Percentiles rank a stretch among this genome's conserved stretches.
phyloP scores from a whole-genome alignment of 1,284 basidiomycete genomes.

The Ceratobasidium sp. region DNA sequence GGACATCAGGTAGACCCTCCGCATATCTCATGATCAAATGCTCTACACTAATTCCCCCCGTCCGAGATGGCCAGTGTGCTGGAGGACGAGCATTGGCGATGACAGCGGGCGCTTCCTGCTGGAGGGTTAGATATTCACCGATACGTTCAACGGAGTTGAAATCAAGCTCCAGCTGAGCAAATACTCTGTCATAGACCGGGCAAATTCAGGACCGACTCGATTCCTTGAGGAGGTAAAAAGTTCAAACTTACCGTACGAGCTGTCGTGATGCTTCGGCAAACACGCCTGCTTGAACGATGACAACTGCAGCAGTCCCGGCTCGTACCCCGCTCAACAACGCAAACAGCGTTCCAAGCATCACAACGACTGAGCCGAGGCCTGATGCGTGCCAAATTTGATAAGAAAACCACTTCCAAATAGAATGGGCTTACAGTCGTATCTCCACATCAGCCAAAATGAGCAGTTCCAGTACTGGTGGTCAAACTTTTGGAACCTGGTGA shows the following conservation, averaged over 20 bases:
- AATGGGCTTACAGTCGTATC: slow-evolving; percentile 67
- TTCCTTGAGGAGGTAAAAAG: not conserved
- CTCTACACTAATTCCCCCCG: slow-evolving; percentile 58
- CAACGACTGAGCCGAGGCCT: slow-evolving; percentile 78
- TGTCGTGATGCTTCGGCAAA: slow-evolving; percentile 73
- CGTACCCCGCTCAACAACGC: slow-evolving; percentile 70
- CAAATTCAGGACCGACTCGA: not conserved
- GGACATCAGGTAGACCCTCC: slow-evolving; percentile 72
- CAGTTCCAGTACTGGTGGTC: slow-evolving; percentile 74
- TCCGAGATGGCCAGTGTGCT: slow-evolving; percentile 78
- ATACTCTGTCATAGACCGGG: slow-evolving; percentile 39
- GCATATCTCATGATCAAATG: slow-evolving; percentile 77
- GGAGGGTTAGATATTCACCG: slow-evolving; percentile 78
- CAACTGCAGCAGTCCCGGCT: slow-evolving; percentile 78
- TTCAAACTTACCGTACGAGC: slow-evolving; percentile 53
- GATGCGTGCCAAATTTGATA: slow-evolving; percentile 13
- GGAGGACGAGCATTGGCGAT: slow-evolving; percentile 64
- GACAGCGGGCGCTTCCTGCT: slow-evolving; percentile 79
- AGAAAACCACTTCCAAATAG: not conserved
- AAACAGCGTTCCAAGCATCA: slow-evolving; percentile 75
- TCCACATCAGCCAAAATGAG: slow-evolving; percentile 72
- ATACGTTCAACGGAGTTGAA: slow-evolving; percentile 82
- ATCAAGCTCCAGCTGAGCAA: slow-evolving; percentile 68
- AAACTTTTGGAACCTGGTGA: slow-evolving; percentile 64
- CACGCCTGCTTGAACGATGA: slow-evolving; percentile 75